phyloP scores from a whole-genome alignment of 768 basidiomycete species.

The Kwoniella botswanensis region DNA sequence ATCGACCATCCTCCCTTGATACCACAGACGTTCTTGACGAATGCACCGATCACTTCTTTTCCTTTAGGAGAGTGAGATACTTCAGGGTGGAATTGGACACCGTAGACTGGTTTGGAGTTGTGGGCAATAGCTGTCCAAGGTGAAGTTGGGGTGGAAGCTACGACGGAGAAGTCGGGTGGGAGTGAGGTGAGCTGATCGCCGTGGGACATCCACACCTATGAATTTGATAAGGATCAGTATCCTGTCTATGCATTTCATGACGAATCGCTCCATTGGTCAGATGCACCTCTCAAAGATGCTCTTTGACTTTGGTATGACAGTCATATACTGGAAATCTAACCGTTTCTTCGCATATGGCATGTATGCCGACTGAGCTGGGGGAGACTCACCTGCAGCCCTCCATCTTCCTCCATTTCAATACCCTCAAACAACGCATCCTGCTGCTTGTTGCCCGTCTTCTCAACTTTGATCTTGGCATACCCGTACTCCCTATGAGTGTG shows the following conservation, averaged over 20 bases:
- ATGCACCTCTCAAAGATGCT: no score
- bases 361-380: no score
- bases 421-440: conserved; percentile 81
- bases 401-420: conserved; percentile 65
- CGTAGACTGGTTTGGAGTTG: conserved; percentile 83
- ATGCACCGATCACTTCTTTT: conserved; percentile 83
- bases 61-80: conserved; percentile 92
- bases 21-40: conserved; percentile 81
- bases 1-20: conserved; percentile 90
- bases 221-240: not conserved
- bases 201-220: conserved; percentile 99
- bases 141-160: conserved; percentile 82
- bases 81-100: conserved; percentile 98
- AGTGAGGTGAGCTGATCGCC: conserved; percentile 87
- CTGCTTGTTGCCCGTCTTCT: conserved; percentile 65
- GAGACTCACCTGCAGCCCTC: conserved; percentile 75
- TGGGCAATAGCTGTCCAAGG: conserved; percentile 95
- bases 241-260: no score
- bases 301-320: no score
- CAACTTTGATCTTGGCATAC: conserved; percentile 78
- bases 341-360: no score
- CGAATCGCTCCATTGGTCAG: no score
- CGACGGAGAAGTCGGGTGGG: conserved; percentile 82
- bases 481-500: conserved; percentile 96
- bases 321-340: no score